Evolutionary conservation across 1,284 basidiomycete species (phyloP).

Genomic region (Farysia itapuensis): DNA sequence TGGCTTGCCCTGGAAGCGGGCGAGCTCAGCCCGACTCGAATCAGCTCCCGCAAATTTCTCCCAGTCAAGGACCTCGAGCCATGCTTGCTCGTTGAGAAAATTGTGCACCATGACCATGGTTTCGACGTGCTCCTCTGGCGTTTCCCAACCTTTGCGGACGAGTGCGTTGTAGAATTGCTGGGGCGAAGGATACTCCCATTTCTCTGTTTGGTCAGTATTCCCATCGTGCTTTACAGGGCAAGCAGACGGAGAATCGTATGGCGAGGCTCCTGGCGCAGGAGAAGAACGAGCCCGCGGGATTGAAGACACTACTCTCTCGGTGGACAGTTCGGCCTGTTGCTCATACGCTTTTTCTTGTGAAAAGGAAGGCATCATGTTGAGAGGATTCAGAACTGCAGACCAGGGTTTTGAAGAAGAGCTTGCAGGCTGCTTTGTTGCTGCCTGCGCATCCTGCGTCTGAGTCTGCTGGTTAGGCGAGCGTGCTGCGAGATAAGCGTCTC

Average conservation of each 20-base stretch:
- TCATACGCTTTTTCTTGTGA: conserved; percentile 70
- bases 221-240: conserved; percentile 54
- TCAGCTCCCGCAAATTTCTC: conserved; percentile 65
- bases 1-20: conserved; percentile 85
- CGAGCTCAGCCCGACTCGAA: conserved; percentile 66
- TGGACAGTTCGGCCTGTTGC: conserved; percentile 71
- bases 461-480: neutral
- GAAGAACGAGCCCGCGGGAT: conserved; percentile 73
- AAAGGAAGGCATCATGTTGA: conserved; percentile 86
- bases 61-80: conserved; percentile 93
- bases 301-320: conserved; percentile 74
- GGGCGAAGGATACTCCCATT: conserved; percentile 96
- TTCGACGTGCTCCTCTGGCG: conserved; percentile 92
- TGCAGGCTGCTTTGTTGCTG: neutral
- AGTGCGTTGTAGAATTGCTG: conserved; percentile 99
- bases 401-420: conserved; percentile 15
- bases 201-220: conserved; percentile 46
- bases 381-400: conserved; percentile 66
- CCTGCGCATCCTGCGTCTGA: no score
- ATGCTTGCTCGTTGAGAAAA: conserved; percentile 94
- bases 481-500: conserved; percentile 29
- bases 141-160: conserved; percentile 95
- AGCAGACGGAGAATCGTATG: conserved; percentile 49
- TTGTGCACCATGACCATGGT: conserved; percentile 99
- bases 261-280: conserved; percentile 47